Evolutionary conservation across 2,329 filamentous ascomycete genomes (phyloP), one percentile per base, ranked within the genome.

Genomic region (Colletotrichum truncatum): DNA sequence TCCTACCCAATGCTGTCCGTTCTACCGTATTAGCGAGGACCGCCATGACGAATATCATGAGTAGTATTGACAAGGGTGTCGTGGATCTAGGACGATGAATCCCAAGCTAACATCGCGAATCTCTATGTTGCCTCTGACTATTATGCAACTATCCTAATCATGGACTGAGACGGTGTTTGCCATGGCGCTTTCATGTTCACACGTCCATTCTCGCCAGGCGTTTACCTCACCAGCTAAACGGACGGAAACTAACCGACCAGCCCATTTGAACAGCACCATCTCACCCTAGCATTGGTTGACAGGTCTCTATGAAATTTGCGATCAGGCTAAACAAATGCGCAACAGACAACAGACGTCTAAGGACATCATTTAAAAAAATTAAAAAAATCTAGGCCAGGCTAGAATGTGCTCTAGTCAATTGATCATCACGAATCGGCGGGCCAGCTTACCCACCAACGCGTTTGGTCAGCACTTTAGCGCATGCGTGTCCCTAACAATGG

Each of bases 41-140:
- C 38, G 39, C 46, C 52, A 56, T 60, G 61, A 49, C 38, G 57
- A 67, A 65, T 57, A 43, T 62, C 43, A 55, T 56, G 65, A 49
- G 34, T n/a, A 55, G 21, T 56, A 51, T 45, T 56, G 36, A n/a
- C 65, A 67, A 49, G 65, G 66, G 38, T 66, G 28, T 53, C 56
- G 51, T 46, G 62, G 51, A 49, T 36, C 62, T 36, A 55, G 41
- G 9, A 16, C 49, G 49, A 54, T 57, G 55, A 51, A 46, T 43
- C 55, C 66, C 51, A 60, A 54, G 60, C 34, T 34, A 36, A 34
- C 10, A 46, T 65, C 62, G 62, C 62, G 56, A 54, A 61, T 61
- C 56, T 54, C 41, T 60, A 21, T 26, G 26, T 43, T n/a, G 41
- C 51, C 43, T 43, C 21, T 41, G 23, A 51, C 41, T 51, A 36